phyloP scores from a whole-genome alignment of 345 rosid genomes.

The Laguncularia racemosa region DNA sequence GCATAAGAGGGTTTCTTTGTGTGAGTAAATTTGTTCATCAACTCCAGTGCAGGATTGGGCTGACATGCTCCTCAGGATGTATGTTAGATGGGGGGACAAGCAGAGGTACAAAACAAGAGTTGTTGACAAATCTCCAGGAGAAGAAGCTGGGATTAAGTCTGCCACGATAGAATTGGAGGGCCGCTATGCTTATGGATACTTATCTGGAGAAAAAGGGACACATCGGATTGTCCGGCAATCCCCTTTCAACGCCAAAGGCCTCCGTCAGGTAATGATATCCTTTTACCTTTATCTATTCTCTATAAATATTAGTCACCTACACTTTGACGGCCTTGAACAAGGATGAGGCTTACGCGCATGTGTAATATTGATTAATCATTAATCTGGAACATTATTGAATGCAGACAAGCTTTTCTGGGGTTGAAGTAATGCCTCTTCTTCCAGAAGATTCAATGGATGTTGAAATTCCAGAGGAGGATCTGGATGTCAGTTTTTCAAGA shows the following conservation, averaged over 20 bases:
- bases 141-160: constrained; percentile 97
- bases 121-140: constrained; percentile 86
- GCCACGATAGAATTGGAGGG: constrained; percentile 85
- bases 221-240: constrained; percentile 95
- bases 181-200: constrained; percentile 83
- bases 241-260: constrained; percentile 95
- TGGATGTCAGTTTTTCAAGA: constrained; percentile 76
- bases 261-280: constrained; percentile 65
- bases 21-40: constrained; percentile 23
- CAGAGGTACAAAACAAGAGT: constrained; percentile 72
- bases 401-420: constrained; percentile 91
- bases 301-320: background rate
- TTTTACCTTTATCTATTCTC: background rate
- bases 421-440: constrained; percentile 92
- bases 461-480: constrained; percentile 87
- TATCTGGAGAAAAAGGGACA: constrained; percentile 95
- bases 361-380: too few species aligned
- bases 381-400: background rate
- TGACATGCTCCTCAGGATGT: constrained; percentile 96
- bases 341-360: too few species aligned
- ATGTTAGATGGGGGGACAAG: constrained; percentile 96
- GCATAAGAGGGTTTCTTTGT: background rate
- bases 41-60: constrained; percentile 98
- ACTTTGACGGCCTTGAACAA: too few species aligned
- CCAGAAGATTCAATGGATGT: constrained; percentile 65